A percentile compares a stretch with the other conserved stretches of the same genome.
Evolutionary conservation across 257 asterid species (phyloP).

Genomic region (Datura wrightii): DNA sequence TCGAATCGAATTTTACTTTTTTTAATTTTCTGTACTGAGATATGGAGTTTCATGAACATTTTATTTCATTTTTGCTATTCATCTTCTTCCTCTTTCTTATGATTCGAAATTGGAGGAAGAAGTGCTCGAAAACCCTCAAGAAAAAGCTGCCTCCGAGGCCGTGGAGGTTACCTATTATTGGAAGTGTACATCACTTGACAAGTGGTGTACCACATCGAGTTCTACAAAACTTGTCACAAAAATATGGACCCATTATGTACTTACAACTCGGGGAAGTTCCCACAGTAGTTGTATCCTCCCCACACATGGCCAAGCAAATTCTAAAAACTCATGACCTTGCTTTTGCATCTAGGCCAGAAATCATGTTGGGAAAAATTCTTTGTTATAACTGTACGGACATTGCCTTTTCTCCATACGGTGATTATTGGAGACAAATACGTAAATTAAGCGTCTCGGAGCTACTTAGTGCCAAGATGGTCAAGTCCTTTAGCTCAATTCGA

Average conservation of each 20-base stretch:
- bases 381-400: conserved; percentile 26
- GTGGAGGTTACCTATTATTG: conserved; percentile 38
- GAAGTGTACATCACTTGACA: conserved; percentile 33
- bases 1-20: neutral
- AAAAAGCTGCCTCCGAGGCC: neutral
- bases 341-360: conserved; percentile 36
- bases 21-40: neutral
- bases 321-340: conserved; percentile 36
- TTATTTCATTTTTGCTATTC: neutral
- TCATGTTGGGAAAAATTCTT: neutral
- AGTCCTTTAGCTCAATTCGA: too few relatives aligned
- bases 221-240: too few relatives aligned
- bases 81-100: neutral
- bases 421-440: neutral
- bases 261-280: too few relatives aligned
- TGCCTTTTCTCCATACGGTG: conserved; percentile 21
- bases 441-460: neutral
- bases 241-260: too few relatives aligned
- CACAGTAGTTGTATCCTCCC: too few relatives aligned
- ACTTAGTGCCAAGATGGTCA: too few relatives aligned
- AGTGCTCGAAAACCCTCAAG: too few relatives aligned
- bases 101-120: neutral
- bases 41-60: neutral
- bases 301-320: conserved; percentile 7
- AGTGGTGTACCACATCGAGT: conserved; percentile 36